A percentile compares a stretch with the other conserved stretches of the same genome.
phyloP scores from a whole-genome alignment of 495 filamentous ascomycete genomes.

The Penicillium maclennaniae region DNA sequence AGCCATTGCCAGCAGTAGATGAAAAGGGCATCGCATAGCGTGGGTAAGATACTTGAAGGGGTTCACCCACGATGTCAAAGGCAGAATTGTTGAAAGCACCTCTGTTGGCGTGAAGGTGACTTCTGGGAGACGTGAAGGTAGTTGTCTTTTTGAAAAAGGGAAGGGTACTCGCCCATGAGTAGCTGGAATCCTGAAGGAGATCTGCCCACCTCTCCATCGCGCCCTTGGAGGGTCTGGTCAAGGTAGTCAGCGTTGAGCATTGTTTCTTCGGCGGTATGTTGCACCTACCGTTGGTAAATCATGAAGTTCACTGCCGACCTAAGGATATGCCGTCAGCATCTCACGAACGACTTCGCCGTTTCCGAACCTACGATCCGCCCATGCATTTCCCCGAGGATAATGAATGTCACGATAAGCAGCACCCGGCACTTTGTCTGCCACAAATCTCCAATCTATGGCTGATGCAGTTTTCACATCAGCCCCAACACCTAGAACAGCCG shows the following conservation, averaged over 20 bases:
- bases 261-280: no score
- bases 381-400: conserved; percentile 36
- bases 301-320: conserved; percentile 36
- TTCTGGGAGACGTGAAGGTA: conserved; percentile 25
- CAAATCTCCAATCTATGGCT: conserved; percentile 49
- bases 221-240: conserved; percentile 30
- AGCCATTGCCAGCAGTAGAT: neutral
- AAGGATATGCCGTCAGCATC: neutral
- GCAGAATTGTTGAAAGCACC: conserved; percentile 23
- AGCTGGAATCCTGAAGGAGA: conserved; percentile 43
- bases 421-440: conserved; percentile 29
- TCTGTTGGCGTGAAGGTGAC: conserved; percentile 16
- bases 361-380: conserved; percentile 34
- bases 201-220: conserved; percentile 46
- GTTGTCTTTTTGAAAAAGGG: conserved; percentile 38
- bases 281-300: conserved; percentile 36
- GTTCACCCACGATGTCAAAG: conserved; percentile 21
- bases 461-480: conserved; percentile 26
- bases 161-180: conserved; percentile 39
- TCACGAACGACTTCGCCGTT: neutral
- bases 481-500: conserved; percentile 29
- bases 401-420: conserved; percentile 37
- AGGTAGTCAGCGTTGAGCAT: neutral
- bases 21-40: conserved; percentile 30
- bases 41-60: conserved; percentile 35